Evolutionary conservation across 345 rosid genomes (phyloP).

Genomic region (Corymbia maculata): DNA sequence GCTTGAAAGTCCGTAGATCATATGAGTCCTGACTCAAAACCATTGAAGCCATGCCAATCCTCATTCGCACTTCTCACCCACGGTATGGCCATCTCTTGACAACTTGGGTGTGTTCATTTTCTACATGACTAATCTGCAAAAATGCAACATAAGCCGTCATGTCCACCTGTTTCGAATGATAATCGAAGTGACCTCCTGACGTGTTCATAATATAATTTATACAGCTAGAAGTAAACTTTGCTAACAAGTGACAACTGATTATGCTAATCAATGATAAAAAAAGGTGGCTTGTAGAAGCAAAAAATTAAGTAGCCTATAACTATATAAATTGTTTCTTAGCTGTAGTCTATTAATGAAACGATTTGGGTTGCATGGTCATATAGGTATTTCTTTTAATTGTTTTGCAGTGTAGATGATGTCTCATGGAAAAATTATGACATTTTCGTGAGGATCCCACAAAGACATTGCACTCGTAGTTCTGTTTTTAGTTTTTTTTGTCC

Average conservation of each 20-base stretch:
- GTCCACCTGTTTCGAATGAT: not conserved
- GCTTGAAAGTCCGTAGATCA: not conserved
- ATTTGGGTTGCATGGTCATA: not conserved
- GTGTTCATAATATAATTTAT: not conserved
- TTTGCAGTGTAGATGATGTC: not conserved
- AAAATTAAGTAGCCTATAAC: not conserved
- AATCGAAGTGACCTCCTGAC: not conserved
- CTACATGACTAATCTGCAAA: not conserved
- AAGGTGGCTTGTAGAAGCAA: not conserved
- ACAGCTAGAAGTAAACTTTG: not conserved
- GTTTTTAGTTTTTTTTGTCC: no score
- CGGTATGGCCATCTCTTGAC: not conserved
- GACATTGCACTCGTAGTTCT: not conserved
- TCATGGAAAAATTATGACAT: not conserved
- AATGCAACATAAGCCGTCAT: not conserved
- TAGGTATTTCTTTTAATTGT: not conserved
- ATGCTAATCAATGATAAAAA: not conserved
- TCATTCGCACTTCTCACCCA: not conserved
- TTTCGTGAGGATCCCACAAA: not conserved
- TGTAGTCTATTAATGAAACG: not conserved
- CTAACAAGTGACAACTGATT: not conserved
- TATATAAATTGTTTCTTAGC: not conserved
- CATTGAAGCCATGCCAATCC: not conserved
- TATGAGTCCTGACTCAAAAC: not conserved
- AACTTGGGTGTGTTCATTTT: not conserved